Evolutionary conservation across 495 filamentous ascomycete species (phyloP), one percentile per base, ranked within the genome.

Genomic region (Filosporella fistucella): DNA sequence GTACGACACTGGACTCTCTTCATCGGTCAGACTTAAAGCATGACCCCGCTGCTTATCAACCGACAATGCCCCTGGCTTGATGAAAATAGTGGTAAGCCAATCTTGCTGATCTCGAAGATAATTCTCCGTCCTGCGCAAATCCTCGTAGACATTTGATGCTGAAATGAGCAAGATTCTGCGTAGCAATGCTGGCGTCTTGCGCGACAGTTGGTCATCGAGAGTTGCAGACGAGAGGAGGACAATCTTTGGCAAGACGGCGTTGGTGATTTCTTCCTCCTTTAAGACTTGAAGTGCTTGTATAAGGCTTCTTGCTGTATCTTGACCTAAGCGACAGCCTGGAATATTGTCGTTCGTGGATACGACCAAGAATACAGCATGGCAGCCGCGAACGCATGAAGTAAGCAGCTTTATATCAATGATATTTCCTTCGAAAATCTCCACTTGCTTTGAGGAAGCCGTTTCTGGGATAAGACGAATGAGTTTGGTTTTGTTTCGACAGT

Each of bases 1-100:
- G 25, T 68, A 76, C n/a, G 52, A 60, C 17, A 73, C 7, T 25
- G 62, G 62, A 26, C 54, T 61, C 41, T 65, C 53, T 50, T 63
- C 35, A 9, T 66, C 54, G 25, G 57, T 52, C 17, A 66, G 23
- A 45, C 46, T 71, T 14, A 75, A 49, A 26, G n/a, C 38, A 55
- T 75, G 71, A 13, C 63, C 70, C 3, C 62, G 55, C 51, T 61
- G 60, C 18, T 57, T 40, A 34, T 75, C 71, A 10, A 62, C 41
- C 14, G 57, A 52, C 35, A 75, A 56, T 2, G 53, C 68, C 1
- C 61, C 70, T 0, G 73, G 71, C 54, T 70, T 69, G 47, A 75
- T 62, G 58, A 62, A 74, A n/a, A 68, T 62, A 2, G 58, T 59
- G 2, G 50, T 45, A 1, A 73, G 14, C 68, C 65, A 70, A 34